These are phyloP conservation scores for Russula dissimulans DNA, from an alignment of 768 basidiomycete species.

Conservation along the genomic window DNA sequence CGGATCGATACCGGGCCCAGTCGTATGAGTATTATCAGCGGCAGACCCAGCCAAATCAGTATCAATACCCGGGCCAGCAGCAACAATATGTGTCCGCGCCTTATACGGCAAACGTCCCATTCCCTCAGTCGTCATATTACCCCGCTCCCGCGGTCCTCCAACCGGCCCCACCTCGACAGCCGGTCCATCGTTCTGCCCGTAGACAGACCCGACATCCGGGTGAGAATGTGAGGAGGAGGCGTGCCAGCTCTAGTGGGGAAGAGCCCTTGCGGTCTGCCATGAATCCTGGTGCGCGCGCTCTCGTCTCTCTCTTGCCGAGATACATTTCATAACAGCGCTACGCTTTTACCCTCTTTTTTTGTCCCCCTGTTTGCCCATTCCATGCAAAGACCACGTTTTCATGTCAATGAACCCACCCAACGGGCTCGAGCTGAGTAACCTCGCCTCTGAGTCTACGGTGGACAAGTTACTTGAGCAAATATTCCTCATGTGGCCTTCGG, in stretches of 20 bases:
- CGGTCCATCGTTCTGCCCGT: constrained; percentile 4
- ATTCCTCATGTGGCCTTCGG: constrained; percentile 60
- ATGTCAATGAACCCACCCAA: constrained; percentile 57
- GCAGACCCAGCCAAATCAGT: constrained; percentile 13
- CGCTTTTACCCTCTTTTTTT: background rate
- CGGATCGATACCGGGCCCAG: no score
- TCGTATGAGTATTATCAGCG: no score
- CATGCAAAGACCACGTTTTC: constrained; percentile 56
- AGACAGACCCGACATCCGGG: constrained; percentile 23
- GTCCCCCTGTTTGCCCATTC: no score
- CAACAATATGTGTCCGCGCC: constrained; percentile 12
- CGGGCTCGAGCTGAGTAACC: constrained; percentile 43
- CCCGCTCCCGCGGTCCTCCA: constrained; percentile 4
- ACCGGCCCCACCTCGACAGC: background rate
- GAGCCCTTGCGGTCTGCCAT: constrained; percentile 46
- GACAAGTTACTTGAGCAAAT: constrained; percentile 50
- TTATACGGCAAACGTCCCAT: background rate
- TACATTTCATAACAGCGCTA: background rate
- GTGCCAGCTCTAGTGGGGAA: constrained; percentile 23
- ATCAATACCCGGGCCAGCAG: constrained; percentile 16
- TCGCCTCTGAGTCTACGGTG: constrained; percentile 43
- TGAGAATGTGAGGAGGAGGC: constrained; percentile 23
- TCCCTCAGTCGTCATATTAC: constrained; percentile 12
- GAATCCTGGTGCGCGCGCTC: constrained; percentile 30
- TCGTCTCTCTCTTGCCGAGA: background rate